Base-by-base conservation (phyloP, 2,329 filamentous ascomycete genomes). In the Penicillium paneum region DNA sequence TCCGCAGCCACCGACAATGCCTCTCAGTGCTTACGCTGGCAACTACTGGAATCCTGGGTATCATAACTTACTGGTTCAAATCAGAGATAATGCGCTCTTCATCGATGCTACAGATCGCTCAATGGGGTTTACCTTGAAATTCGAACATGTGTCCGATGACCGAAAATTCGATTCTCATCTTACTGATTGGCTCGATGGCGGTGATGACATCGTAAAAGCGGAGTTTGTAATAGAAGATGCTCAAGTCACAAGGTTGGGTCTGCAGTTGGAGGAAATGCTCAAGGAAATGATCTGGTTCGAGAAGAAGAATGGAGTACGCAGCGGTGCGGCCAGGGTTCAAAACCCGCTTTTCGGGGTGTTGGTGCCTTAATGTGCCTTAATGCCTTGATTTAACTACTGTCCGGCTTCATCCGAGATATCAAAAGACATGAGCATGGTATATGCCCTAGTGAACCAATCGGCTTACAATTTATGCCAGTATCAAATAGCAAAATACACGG, bases 41-140 rank as follows among this genome's bases (percentile, higher is more conserved):
- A 29, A 47, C 6, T 68, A 67, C 41, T 60, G 48, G 41, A 61
- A 69, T 32, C 51, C 28, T 1, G 68, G 67, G 1, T 72, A 72
- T 57, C 64, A 59, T 28, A 52, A 43, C 5, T 46, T 72, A 10
- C 41, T 53, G 41, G 12, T 72, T 8, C 47, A 66, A 34, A 54
- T 65, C 24, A 63, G 55, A 45, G 63, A 67, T n/a, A 54, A 57
- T 28, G 49, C 36, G 38, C 57, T 74, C 3, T 71, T 69, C 43
- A 56, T 73, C 26, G 67, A 73, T 50, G 68, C 67, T 19, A 64
- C 57, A 8, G 71, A 73, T 58, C 63, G 71, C 8, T 68, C 67
- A 1, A 62, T 65, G 45, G 59, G 62, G 7, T 71, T 70, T 50
- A 63, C 58, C 8, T 48, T 72, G n/a, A 63, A 45, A 3, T 67